A percentile compares a stretch with the other conserved stretches of the same genome.
Evolutionary conservation across 75 land plant genomes (phyloP).

Genomic region (Pinus tabuliformis): DNA sequence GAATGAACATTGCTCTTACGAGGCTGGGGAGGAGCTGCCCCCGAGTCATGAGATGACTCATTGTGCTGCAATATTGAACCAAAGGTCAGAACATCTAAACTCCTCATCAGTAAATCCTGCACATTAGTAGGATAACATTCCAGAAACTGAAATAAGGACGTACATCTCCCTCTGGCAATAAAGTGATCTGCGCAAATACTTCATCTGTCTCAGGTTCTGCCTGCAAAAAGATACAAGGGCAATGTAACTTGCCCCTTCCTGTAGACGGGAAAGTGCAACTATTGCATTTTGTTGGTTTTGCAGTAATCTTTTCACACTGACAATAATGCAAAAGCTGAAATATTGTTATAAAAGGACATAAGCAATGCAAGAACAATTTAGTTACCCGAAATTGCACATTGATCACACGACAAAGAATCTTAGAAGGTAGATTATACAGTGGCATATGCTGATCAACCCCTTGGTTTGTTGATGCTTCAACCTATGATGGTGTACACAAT

Average conservation of each 20-base stretch:
- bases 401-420: slow-evolving; percentile 57
- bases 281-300: neutral
- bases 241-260: neutral
- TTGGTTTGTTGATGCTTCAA: slow-evolving; percentile 42
- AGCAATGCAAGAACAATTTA: neutral
- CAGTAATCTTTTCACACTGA: neutral
- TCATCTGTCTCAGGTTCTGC: slow-evolving; percentile 53
- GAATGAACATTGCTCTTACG: slow-evolving; percentile 2
- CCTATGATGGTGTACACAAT: slow-evolving; percentile 18
- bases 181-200: slow-evolving; percentile 37
- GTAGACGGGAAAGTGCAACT: neutral
- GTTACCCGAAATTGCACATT: slow-evolving; percentile 41
- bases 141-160: neutral
- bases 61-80: slow-evolving; percentile 4
- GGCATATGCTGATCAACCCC: slow-evolving; percentile 33
- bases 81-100: neutral
- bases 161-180: slow-evolving; percentile 31
- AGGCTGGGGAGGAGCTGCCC: neutral
- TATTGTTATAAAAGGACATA: too few species aligned
- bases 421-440: slow-evolving; percentile 31
- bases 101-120: neutral
- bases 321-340: neutral
- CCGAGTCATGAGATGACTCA: neutral
- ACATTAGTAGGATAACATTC: neutral
- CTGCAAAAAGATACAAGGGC: slow-evolving; percentile 14